phyloP scores from a whole-genome alignment of 768 basidiomycete genomes.

The Leccinum longicurvipes region DNA sequence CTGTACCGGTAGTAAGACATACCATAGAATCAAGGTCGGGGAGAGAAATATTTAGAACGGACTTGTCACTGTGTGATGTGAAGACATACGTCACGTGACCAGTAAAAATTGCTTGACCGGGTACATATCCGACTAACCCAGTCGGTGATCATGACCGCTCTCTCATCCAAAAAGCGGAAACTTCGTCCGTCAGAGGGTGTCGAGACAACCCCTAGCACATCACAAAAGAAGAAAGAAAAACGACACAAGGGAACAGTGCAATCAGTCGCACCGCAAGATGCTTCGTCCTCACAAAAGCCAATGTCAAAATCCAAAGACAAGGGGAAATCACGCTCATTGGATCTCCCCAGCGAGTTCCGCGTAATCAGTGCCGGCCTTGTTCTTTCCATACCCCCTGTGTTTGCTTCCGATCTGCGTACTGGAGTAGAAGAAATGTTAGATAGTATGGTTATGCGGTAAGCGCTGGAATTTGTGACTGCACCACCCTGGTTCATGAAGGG shows the following conservation, averaged over 20 bases:
- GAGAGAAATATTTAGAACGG: neutral
- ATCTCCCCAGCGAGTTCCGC: slow-evolving; percentile 50
- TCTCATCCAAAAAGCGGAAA: slow-evolving; percentile 48
- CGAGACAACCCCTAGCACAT: slow-evolving; percentile 21
- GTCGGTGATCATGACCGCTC: slow-evolving; percentile 8
- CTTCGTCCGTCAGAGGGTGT: slow-evolving; percentile 26
- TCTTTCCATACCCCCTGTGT: slow-evolving; percentile 79
- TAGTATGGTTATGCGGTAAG: slow-evolving; percentile 92
- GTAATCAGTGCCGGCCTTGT: slow-evolving; percentile 61
- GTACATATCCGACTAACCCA: neutral
- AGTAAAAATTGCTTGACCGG: slow-evolving; percentile 5
- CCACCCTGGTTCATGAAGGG: neutral
- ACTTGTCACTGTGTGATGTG: neutral
- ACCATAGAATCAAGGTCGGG: slow-evolving; percentile 22
- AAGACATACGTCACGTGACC: slow-evolving; percentile 18
- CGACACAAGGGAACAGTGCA: slow-evolving; percentile 16
- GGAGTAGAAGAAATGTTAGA: slow-evolving; percentile 91
- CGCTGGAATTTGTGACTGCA: slow-evolving; percentile 12
- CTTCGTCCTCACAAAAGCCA: slow-evolving; percentile 8
- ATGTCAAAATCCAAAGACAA: slow-evolving; percentile 34
- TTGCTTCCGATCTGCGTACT: slow-evolving; percentile 62
- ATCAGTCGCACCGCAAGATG: slow-evolving; percentile 7
- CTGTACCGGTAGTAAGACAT: neutral
- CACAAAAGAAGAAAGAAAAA: slow-evolving; percentile 37
- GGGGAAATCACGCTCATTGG: slow-evolving; percentile 34